phyloP scores from a whole-genome alignment of 352 stramenopile species.

The Globisporangium acanthophoron region DNA sequence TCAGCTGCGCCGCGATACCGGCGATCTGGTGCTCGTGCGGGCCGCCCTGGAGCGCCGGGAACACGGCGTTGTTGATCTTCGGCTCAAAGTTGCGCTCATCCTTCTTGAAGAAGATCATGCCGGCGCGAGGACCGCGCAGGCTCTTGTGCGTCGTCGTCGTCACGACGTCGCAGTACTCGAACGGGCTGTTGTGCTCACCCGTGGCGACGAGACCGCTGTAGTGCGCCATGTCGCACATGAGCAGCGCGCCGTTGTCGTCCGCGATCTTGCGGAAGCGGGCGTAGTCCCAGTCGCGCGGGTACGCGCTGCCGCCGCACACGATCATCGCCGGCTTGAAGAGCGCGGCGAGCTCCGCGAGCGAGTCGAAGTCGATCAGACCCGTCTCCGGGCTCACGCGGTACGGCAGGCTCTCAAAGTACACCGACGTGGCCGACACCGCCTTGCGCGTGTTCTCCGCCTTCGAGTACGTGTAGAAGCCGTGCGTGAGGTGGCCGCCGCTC shows the following conservation, averaged over 20 bases:
- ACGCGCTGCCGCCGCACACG: conserved; percentile 96
- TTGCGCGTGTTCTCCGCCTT: conserved; percentile 97
- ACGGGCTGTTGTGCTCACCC: conserved; percentile 92
- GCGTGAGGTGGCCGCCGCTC: conserved; percentile 97
- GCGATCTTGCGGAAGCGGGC: conserved; percentile 96
- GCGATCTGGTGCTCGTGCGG: conserved; percentile 98
- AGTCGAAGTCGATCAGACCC: conserved; percentile 97
- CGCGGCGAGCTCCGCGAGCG: conserved; percentile 90
- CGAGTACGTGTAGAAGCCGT: conserved; percentile 97
- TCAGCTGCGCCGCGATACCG: conserved; percentile 97
- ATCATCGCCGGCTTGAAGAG: conserved; percentile 98
- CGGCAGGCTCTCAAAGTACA: conserved; percentile 99
- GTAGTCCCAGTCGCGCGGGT: conserved; percentile 99
- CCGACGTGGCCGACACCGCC: conserved; percentile 98
- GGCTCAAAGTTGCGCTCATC: conserved; percentile 92
- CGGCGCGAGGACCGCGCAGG: conserved; percentile 94
- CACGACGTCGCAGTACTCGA: conserved; percentile 98
- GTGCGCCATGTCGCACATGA: conserved; percentile 99
- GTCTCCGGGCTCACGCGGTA: conserved; percentile 95
- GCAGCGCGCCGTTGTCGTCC: conserved; percentile 94
- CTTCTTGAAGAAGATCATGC: conserved; percentile 99
- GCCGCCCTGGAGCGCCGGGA: conserved; percentile 97
- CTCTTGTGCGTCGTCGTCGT: conserved; percentile 99
- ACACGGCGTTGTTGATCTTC: conserved; percentile 98
- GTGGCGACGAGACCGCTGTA: conserved; percentile 97